phyloP scores from a whole-genome alignment of 345 rosid species.

The Gossypium thurberi region DNA sequence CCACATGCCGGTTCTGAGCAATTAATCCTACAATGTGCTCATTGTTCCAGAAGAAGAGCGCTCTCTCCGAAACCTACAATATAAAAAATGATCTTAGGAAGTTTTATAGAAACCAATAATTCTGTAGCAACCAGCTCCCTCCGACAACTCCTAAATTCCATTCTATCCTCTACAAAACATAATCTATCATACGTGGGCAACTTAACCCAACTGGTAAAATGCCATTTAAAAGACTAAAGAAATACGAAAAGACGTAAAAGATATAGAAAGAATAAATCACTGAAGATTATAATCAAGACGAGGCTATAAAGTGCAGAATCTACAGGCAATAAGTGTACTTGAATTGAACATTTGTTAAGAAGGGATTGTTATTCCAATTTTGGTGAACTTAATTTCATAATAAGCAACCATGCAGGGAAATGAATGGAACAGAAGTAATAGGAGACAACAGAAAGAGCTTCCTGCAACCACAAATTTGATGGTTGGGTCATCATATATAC shows the following conservation, averaged over 20 bases:
- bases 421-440: neutral
- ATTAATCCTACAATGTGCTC: conserved; percentile 75
- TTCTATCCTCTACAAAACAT: neutral
- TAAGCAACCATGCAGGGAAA: neutral
- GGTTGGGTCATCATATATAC: neutral
- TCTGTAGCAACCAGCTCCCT: neutral
- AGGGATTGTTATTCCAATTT: neutral
- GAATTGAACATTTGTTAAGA: neutral
- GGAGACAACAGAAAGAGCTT: neutral
- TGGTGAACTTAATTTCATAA: neutral
- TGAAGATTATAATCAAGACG: neutral
- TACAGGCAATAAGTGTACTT: neutral
- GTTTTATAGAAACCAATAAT: neutral
- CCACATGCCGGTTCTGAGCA: conserved; percentile 59
- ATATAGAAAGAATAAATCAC: neutral
- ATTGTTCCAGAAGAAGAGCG: conserved; percentile 86
- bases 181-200: neutral
- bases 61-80: conserved; percentile 82
- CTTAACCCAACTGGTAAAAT: neutral
- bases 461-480: neutral
- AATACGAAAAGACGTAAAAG: neutral
- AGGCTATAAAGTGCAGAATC: neutral
- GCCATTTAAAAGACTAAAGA: neutral
- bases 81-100: conserved; percentile 10
- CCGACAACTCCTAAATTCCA: neutral